Evolutionary conservation across 2,329 filamentous ascomycete species (phyloP), one percentile per base, ranked within the genome.

Genomic region (Penicillium sp.): DNA sequence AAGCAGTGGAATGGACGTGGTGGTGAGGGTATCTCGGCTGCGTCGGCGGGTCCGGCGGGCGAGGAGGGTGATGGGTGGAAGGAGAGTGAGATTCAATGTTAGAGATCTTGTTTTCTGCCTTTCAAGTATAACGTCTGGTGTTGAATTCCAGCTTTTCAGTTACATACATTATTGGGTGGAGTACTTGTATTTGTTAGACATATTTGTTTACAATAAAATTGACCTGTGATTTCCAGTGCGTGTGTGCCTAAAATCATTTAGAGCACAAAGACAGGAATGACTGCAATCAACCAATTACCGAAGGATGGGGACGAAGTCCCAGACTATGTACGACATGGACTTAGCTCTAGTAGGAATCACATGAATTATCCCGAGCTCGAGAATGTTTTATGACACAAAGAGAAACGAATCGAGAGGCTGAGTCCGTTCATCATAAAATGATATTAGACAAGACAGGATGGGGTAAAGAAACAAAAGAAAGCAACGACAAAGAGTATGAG

Each of bases 1-100:
- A 58, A 63, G 50, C 54, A 55, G 27, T 51, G 62, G 12, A 62
- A 50, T 54, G 72, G 73, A 4, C 71, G 67, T 71, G 73, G 56
- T 75, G 81, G 80, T 69, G 75, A 70, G 74, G 78, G 68, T 63
- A 83, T 71, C 42, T 74, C 71, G 43, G 71, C 69, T 60, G 59
- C 62, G 43, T 80, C 82, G 63, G 62, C 81, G 55, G 80, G 78
- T 43, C 73, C 73, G 43, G 78, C 79, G 49, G 78, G 79, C 61
- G 77, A 75, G 43, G 78, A 76, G 42, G 78, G 77, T 4, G 81
- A 81, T 53, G 80, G 78, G 12, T 91, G 89, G 88, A 89, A 85
- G 63, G 83, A 89, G 72, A 80, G 80, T 50, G 89, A 91, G 77
- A 79, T 91, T 50, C 82, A 91, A 75, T 85, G 84, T 59, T 89